Evolutionary conservation across 306 rosid genomes (phyloP).

Genomic region (Aeschynomene evenia): DNA sequence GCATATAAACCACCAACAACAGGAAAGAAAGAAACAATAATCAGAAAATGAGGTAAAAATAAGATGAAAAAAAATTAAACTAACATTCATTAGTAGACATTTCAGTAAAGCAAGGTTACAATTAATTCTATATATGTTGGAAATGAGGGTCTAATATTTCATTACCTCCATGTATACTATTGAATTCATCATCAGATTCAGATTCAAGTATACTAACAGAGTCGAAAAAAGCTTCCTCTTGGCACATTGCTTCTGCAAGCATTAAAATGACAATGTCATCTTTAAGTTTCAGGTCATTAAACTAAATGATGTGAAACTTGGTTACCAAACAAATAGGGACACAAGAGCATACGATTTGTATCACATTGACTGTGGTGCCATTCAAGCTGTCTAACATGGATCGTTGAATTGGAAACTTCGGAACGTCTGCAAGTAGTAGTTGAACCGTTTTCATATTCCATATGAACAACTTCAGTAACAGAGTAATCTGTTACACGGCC

Average conservation of each 20-base stretch:
- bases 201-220: conserved; percentile 78
- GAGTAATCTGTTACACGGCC: conserved; percentile 61
- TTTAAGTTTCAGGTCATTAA: background rate
- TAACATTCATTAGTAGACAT: too few relatives aligned
- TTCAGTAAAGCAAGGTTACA: too few relatives aligned
- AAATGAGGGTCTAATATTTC: background rate
- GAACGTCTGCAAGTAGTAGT: conserved; percentile 73
- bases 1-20: background rate
- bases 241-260: conserved; percentile 51
- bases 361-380: conserved; percentile 76
- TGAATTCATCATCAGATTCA: conserved; percentile 85
- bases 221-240: conserved; percentile 86
- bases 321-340: background rate
- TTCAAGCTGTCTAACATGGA: conserved; percentile 72
- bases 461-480: conserved; percentile 67
- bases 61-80: background rate
- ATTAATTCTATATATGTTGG: too few relatives aligned
- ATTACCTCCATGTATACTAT: conserved; percentile 64
- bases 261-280: conserved; percentile 8
- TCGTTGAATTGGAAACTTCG: conserved; percentile 66
- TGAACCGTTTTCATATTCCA: conserved; percentile 68
- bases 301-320: background rate
- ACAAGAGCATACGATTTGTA: conserved; percentile 45
- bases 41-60: background rate
- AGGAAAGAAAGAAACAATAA: background rate